phyloP scores from a whole-genome alignment of 768 basidiomycete genomes.

The Mycena vitilis region DNA sequence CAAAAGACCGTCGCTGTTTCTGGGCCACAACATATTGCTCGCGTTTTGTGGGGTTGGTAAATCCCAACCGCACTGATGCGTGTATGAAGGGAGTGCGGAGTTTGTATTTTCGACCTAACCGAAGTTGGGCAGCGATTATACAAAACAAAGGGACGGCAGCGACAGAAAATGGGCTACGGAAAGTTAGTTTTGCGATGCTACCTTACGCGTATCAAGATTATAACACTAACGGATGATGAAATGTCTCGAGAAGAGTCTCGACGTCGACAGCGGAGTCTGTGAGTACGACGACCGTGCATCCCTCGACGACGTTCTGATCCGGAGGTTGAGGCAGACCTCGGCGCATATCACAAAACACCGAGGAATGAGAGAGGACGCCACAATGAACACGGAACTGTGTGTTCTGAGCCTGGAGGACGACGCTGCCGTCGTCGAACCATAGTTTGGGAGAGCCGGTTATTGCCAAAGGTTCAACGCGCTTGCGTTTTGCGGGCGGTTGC shows the following conservation, averaged over 20 bases:
- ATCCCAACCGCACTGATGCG: not conserved
- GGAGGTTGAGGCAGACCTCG: slow-evolving; percentile 15
- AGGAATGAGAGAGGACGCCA: slow-evolving; percentile 11
- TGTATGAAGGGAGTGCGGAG: not conserved
- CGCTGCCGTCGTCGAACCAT: slow-evolving; percentile 24
- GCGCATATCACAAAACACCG: slow-evolving; percentile 23
- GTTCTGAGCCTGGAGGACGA: slow-evolving; percentile 18
- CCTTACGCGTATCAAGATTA: not conserved
- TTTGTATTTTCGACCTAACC: not conserved
- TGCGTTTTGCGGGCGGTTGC: slow-evolving; percentile 11
- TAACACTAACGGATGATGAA: slow-evolving; percentile 8
- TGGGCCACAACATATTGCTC: not conserved
- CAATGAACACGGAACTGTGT: slow-evolving; percentile 28
- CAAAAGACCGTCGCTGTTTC: not conserved
- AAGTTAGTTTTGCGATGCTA: not conserved
- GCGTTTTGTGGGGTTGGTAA: not conserved
- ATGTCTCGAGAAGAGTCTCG: slow-evolving; percentile 3
- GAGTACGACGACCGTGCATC: slow-evolving; percentile 17
- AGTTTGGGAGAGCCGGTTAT: not conserved
- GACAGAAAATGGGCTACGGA: not conserved
- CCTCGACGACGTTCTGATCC: slow-evolving; percentile 15
- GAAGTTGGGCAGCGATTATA: not conserved
- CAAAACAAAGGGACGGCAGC: not conserved
- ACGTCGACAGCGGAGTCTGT: slow-evolving; percentile 6
- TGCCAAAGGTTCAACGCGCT: not conserved